Conservation (phyloP, 2,329 filamentous ascomycete species). For the Ceratocystis papillata region DNA sequence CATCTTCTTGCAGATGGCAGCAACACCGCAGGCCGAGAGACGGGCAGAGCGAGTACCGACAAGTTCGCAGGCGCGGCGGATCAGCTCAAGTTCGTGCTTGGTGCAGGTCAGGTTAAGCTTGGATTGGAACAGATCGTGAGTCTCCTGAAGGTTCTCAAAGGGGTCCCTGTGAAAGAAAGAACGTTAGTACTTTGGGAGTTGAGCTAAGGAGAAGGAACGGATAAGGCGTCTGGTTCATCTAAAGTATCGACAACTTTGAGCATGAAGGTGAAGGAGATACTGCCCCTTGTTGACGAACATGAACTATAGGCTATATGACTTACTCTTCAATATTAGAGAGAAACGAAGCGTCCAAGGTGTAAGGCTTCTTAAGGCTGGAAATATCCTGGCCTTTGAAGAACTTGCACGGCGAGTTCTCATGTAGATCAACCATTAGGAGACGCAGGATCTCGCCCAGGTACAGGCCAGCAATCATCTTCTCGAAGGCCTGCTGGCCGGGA, state of each 20-base stretch:
- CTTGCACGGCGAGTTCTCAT: slow-evolving; percentile 62
- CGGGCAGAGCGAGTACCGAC: slow-evolving; percentile 92
- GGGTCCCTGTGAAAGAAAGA: slow-evolving; percentile 53
- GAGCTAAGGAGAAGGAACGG: not conserved
- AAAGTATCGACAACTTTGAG: not conserved
- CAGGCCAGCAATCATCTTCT: slow-evolving; percentile 94
- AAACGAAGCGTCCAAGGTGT: slow-evolving; percentile 87
- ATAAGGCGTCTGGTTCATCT: not conserved
- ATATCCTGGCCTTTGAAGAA: slow-evolving; percentile 82
- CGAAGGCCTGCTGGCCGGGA: slow-evolving; percentile 87
- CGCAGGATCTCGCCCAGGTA: slow-evolving; percentile 95
- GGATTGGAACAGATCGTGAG: slow-evolving; percentile 65
- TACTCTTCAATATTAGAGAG: slow-evolving; percentile 83
- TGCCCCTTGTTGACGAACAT: not conserved
- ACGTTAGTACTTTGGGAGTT: not conserved
- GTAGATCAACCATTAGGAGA: slow-evolving; percentile 70
- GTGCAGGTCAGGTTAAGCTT: slow-evolving; percentile 62
- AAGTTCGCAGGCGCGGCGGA: slow-evolving; percentile 79
- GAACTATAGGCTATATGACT: slow-evolving; percentile 27
- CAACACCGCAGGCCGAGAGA: slow-evolving; percentile 86
- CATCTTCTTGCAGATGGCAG: slow-evolving; percentile 96
- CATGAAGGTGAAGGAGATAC: not conserved
- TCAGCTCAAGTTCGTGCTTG: slow-evolving; percentile 73
- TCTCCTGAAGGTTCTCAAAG: slow-evolving; percentile 89
- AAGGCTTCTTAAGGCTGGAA: slow-evolving; percentile 68